A percentile compares a stretch with the other conserved stretches of the same genome.
These are phyloP conservation scores for Niveomyces coronatus DNA, from an alignment of 2,329 filamentous ascomycete species.

Conservation along the genomic window DNA sequence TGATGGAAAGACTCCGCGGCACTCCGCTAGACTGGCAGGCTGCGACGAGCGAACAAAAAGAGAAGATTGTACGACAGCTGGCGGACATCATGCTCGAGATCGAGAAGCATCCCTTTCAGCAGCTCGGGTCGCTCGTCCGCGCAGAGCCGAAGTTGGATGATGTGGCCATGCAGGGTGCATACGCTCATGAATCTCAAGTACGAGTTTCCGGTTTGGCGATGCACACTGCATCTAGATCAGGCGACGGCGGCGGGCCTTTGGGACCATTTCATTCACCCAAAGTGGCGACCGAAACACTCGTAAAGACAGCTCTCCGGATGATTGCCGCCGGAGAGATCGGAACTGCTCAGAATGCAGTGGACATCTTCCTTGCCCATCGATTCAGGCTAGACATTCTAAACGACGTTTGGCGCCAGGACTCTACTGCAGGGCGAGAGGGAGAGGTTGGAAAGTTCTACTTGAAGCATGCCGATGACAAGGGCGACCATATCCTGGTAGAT, in stretches of 20 bases:
- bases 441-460: constrained; percentile 22
- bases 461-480: constrained; percentile 35
- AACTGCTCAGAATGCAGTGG: constrained; percentile 10
- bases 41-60: constrained; percentile 17
- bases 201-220: constrained; percentile 13
- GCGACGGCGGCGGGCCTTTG: constrained; percentile 7
- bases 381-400: constrained; percentile 6
- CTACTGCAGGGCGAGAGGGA: not conserved
- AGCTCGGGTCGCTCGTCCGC: constrained; percentile 16
- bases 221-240: constrained; percentile 10
- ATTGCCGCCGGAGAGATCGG: constrained; percentile 18
- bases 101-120: constrained; percentile 21
- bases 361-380: constrained; percentile 14
- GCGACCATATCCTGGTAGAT: constrained; percentile 32
- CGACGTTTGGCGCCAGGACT: not conserved
- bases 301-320: constrained; percentile 16
- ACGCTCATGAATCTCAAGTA: not conserved
- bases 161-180: too few relatives aligned
- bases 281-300: constrained; percentile 11
- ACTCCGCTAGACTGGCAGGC: constrained; percentile 23
- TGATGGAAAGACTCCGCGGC: constrained; percentile 30
- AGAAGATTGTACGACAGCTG: constrained; percentile 22
- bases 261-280: constrained; percentile 17
- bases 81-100: constrained; percentile 22
- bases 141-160: too few relatives aligned